These are phyloP conservation scores for Rhynchosporium secalis DNA, from an alignment of 2,329 filamentous ascomycete genomes.

Conservation along the genomic window DNA sequence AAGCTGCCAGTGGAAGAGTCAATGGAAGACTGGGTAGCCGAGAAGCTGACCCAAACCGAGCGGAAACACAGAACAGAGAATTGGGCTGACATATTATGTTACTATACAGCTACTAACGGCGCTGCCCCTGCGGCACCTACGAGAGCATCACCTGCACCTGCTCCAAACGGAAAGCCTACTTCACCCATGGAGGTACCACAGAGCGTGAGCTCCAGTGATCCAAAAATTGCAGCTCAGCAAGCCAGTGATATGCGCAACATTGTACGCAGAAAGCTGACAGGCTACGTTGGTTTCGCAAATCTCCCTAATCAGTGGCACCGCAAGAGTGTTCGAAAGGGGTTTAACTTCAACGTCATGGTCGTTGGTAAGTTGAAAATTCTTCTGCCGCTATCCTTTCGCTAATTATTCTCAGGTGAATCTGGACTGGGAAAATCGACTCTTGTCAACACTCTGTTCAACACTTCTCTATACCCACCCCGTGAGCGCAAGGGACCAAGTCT, in stretches of 20 bases:
- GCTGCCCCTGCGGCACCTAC: constrained; percentile 35
- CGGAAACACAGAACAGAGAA: constrained; percentile 35
- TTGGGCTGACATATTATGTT: constrained; percentile 40
- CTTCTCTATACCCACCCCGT: constrained; percentile 96
- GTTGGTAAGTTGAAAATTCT: constrained; percentile 70
- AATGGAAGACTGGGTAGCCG: constrained; percentile 35
- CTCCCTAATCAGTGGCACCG: constrained; percentile 99
- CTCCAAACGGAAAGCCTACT: constrained; percentile 36
- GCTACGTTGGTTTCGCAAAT: constrained; percentile 98
- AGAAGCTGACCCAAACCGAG: constrained; percentile 31
- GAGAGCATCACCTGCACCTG: constrained; percentile 35
- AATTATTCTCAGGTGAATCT: constrained; percentile 75
- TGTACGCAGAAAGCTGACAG: constrained; percentile 95
- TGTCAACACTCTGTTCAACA: constrained; percentile 99
- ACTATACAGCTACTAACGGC: constrained; percentile 41
- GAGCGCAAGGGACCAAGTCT: constrained; percentile 97
- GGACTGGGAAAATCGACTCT: constrained; percentile 98
- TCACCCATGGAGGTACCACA: constrained; percentile 37
- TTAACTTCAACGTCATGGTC: constrained; percentile 99
- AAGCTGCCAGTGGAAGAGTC: constrained; percentile 30
- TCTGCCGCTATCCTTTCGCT: constrained; percentile 14
- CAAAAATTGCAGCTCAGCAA: constrained; percentile 42
- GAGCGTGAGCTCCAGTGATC: constrained; percentile 41
- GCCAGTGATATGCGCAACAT: constrained; percentile 65
- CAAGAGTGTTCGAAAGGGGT: constrained; percentile 99